Percentiles rank a stretch among this genome's conserved stretches.
These are phyloP conservation scores for Conticribra guillardii DNA, from an alignment of 108 stramenopile species.

Conservation along the genomic window DNA sequence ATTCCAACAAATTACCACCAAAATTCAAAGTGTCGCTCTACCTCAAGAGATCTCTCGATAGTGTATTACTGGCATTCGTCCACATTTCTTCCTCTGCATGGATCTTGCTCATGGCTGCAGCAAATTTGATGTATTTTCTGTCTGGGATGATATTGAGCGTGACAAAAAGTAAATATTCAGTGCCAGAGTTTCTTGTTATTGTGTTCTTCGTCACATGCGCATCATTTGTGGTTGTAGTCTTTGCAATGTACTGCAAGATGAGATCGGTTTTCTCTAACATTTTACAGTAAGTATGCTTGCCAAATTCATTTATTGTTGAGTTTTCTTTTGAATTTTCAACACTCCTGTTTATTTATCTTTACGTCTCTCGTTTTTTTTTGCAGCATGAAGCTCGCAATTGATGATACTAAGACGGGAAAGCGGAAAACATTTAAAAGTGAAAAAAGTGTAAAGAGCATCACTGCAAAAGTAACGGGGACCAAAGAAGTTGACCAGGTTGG, in stretches of 20 bases:
- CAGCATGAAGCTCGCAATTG: conserved; percentile 10
- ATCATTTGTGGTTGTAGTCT: conserved; percentile 19
- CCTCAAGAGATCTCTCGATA: conserved; percentile 64
- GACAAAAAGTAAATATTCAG: conserved; percentile 20
- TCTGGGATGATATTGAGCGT: conserved; percentile 60
- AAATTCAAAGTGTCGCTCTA: conserved; percentile 84
- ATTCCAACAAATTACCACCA: conserved; percentile 69
- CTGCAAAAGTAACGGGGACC: no score
- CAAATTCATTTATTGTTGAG: no score
- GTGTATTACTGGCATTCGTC: conserved; percentile 70
- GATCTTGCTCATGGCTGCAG: conserved; percentile 66
- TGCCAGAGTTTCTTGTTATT: conserved; percentile 35
- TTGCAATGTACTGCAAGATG: conserved; percentile 43
- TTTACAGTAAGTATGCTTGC: conserved; percentile 5
- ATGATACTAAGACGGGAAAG: background rate
- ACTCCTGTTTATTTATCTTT: no score
- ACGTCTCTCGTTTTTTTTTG: no score
- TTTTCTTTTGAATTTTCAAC: no score
- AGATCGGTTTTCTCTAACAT: conserved; percentile 49
- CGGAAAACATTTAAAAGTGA: conserved; percentile 24
- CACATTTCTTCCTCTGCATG: conserved; percentile 77
- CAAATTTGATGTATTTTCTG: conserved; percentile 71
- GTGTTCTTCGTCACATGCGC: conserved; percentile 48
- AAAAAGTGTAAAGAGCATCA: no score
- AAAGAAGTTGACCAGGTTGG: conserved; percentile 57